These are phyloP conservation scores for Paramecium sexaurelia DNA, from an alignment of 73 alveolate species.

Conservation along the genomic window DNA sequence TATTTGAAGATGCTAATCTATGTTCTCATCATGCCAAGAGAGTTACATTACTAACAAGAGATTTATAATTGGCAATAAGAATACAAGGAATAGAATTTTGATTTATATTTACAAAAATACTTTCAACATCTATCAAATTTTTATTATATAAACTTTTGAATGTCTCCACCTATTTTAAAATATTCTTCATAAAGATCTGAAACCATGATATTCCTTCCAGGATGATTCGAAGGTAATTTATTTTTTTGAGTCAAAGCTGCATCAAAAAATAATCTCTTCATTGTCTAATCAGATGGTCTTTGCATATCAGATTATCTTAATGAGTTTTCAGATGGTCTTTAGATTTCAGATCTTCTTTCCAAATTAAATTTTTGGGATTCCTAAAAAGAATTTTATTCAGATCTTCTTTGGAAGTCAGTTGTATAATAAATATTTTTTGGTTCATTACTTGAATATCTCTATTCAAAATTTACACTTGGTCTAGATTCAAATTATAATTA, in stretches of 20 bases:
- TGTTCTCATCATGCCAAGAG: constrained; percentile 91
- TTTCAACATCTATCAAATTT: not conserved
- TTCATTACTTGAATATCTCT: not conserved
- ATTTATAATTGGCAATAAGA: constrained; percentile 85
- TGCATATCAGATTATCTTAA: not conserved
- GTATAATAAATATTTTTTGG: not conserved
- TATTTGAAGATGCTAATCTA: constrained; percentile 67
- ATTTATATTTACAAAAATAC: not conserved
- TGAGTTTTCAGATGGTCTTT: not conserved
- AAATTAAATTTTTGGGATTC: not conserved
- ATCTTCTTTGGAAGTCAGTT: not conserved
- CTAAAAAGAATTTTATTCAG: not conserved
- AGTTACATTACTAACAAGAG: constrained; percentile 86
- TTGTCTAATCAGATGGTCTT: not conserved
- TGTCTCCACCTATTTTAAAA: not conserved
- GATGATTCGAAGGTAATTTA: not conserved
- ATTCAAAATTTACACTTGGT: not conserved
- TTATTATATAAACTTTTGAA: not conserved
- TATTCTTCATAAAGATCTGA: constrained; percentile 23
- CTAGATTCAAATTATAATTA: not conserved
- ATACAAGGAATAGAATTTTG: constrained; percentile 82
- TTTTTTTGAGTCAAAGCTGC: constrained; percentile 27
- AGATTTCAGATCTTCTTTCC: not conserved
- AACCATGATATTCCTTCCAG: constrained; percentile 1
- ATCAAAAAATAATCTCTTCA: not conserved